A percentile compares a stretch with the other conserved stretches of the same genome.
These are phyloP conservation scores for Cyanidioschyzon merolae DNA, from an alignment of 23 red algal genomes.

Conservation along the genomic window DNA sequence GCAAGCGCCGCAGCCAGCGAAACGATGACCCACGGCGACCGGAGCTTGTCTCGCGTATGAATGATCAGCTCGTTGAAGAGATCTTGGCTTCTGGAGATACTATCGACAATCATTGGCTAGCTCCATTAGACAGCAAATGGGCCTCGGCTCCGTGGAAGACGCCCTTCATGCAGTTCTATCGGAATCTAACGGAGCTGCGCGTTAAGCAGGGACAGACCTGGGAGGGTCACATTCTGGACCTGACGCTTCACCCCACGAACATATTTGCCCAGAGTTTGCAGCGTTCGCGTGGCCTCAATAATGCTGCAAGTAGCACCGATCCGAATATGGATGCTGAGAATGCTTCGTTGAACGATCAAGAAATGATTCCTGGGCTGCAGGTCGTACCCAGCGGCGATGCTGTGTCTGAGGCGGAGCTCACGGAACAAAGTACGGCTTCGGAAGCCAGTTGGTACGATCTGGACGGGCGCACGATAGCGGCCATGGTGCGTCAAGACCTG, in stretches of 20 bases:
- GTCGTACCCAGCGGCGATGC: not conserved
- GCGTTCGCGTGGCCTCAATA: not conserved
- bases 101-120: not conserved
- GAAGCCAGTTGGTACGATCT: not conserved
- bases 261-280: not conserved
- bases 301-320: not conserved
- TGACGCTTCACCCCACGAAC: not conserved
- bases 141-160: not conserved
- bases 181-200: not conserved
- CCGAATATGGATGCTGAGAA: not conserved
- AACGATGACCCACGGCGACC: not conserved
- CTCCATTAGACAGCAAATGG: not conserved
- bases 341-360: not conserved
- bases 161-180: not conserved
- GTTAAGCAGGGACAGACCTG: not conserved
- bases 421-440: too few species aligned
- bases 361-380: not conserved
- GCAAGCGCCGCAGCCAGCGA: not conserved
- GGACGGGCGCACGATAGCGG: not conserved
- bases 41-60: not conserved
- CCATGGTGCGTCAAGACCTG: not conserved
- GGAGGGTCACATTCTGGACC: slow-evolving; percentile 4
- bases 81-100: not conserved
- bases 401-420: not conserved
- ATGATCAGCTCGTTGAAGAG: not conserved